These are phyloP conservation scores for Larix kaempferi DNA, from an alignment of 75 land plant genomes.

Conservation along the genomic window DNA sequence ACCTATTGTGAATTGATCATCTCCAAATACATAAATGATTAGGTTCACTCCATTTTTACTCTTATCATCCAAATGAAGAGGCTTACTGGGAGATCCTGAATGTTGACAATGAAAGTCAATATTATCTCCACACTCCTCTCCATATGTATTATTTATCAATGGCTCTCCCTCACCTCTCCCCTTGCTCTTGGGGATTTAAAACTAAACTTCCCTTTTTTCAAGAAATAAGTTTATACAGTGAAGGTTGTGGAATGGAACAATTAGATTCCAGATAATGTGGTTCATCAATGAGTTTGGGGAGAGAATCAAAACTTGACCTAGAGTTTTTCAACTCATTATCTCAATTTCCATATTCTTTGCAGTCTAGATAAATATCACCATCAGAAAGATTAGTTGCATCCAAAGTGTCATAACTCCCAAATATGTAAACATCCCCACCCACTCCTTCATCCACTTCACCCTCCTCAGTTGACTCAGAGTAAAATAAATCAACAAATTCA, in stretches of 20 bases:
- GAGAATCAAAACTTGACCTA: neutral
- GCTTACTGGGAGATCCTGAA: conserved; percentile 18
- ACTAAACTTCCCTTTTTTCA: conserved; percentile 9
- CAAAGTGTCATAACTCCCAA: conserved; percentile 26
- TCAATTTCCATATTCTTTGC: conserved; percentile 7
- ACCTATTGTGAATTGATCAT: conserved; percentile 6
- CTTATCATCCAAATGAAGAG: neutral
- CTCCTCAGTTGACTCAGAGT: conserved; percentile 27
- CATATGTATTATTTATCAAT: conserved; percentile 24
- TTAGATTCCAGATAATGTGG: conserved; percentile 30
- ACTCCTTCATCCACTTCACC: conserved; percentile 24
- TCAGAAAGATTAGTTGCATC: conserved; percentile 29
- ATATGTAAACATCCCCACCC: conserved; percentile 10
- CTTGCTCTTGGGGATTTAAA: too few species aligned
- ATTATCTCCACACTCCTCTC: conserved; percentile 30
- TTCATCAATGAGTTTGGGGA: conserved; percentile 3
- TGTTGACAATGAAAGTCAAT: conserved; percentile 22
- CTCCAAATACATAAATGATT: neutral
- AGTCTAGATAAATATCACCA: conserved; percentile 22
- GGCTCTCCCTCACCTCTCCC: too few species aligned
- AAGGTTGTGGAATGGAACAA: conserved; percentile 18
- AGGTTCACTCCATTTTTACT: neutral
- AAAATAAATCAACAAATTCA: conserved; percentile 24
- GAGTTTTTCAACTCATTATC: neutral
- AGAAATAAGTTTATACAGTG: conserved; percentile 27